Evolutionary conservation across 164 flowering plant species (phyloP), one percentile per base, ranked within the genome.

Genomic region (Santalum album): DNA sequence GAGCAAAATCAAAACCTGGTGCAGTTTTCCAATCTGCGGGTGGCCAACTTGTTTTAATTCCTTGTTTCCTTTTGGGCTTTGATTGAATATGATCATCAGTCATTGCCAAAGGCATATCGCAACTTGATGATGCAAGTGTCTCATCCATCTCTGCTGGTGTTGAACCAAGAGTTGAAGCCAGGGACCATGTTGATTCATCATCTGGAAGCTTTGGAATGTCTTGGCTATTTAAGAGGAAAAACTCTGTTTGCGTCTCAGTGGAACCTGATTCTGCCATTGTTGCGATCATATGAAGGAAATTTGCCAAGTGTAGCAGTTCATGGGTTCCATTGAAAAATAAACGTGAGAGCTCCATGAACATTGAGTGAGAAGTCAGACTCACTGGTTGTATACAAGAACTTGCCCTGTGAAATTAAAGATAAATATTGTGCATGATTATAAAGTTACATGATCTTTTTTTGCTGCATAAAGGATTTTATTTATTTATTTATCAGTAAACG

Each of bases 231-330:
- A 76, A 46, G 51, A 94, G 77, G 65, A 90, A 89, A 44, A 60
- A 71, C 47, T 94, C 97, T 1, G 48, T 78, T 55, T 87, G 92
- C 55, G 81, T 92, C 64, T 75, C 78, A 11, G 74, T 66, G 58
- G 84, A 78, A 55, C 96, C 95, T 22, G 88, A 77, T 67, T 94
- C 82, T 21, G 67, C 86, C 97, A 85, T 90, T 32, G 95, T 85
- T 52, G 80, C 76, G 55, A 94, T 69, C 95, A 87, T 79, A 69
- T 83, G 90, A 61, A 94, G 97, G 69, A 90, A 94, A 78, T 94
- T 94, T 48, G 99, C 97, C 55, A 94, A 62, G 53, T 80, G 86
- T n/a, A n/a, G n/a, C 35, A 89, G 55, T 14, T 90, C 79, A 17
- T 83, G 71, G 60, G 55, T 55, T 45, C 88, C 92, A 58, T 68